Evolutionary conservation across 345 rosid genomes (phyloP).

Genomic region (Dipteronia sinensis): DNA sequence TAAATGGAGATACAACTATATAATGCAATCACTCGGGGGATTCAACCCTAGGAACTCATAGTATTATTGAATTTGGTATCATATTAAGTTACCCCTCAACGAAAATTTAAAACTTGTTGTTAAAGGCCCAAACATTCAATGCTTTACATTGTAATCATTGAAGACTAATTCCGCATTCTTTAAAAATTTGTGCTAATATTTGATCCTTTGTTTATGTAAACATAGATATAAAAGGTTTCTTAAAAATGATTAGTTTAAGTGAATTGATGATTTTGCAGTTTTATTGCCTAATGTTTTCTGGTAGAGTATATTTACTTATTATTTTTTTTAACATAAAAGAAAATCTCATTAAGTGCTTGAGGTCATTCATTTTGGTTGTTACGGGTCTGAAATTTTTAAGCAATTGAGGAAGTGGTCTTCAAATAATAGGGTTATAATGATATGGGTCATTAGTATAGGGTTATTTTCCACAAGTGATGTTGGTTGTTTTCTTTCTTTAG

Average conservation of each 20-base stretch:
- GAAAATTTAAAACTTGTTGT: background rate
- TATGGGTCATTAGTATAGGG: background rate
- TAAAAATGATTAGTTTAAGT: background rate
- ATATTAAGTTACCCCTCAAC: background rate
- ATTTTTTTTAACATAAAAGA: background rate
- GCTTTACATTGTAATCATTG: background rate
- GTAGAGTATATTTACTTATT: slow-evolving; percentile 1
- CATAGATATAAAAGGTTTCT: background rate
- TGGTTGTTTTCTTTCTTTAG: slow-evolving; percentile 41
- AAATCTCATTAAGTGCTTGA: slow-evolving; percentile 5
- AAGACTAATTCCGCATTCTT: background rate
- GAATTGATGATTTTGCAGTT: background rate
- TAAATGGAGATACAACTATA: background rate
- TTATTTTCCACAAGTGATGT: slow-evolving; percentile 7
- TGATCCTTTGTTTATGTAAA: background rate
- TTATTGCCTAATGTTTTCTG: background rate
- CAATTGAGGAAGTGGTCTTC: slow-evolving; percentile 1
- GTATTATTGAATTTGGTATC: background rate
- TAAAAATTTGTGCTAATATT: background rate
- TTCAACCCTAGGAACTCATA: background rate
- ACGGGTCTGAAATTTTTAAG: background rate
- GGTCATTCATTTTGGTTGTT: slow-evolving; percentile 8
- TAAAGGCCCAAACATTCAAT: background rate
- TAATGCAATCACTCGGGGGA: background rate
- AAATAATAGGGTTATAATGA: background rate